These are phyloP conservation scores for Sergeia podlipaevii DNA, from an alignment of 208 protist genomes.

Conservation along the genomic window DNA sequence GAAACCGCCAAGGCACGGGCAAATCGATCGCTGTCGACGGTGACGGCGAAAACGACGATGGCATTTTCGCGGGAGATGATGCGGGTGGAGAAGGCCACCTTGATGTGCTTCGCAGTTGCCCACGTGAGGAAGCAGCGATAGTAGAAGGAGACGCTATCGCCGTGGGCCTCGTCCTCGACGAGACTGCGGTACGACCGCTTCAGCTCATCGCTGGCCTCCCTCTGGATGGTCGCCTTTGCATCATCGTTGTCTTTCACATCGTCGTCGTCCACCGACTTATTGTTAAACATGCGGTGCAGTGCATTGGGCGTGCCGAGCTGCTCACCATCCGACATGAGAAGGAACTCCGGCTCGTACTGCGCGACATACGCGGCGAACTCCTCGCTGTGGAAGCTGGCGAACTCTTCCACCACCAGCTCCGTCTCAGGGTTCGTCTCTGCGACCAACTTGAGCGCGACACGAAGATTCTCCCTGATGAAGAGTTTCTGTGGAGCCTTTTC, in stretches of 20 bases:
- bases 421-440: slow-evolving; percentile 27
- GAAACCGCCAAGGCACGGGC: slow-evolving; percentile 56
- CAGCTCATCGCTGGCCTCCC: slow-evolving; percentile 17
- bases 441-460: slow-evolving; percentile 30
- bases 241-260: slow-evolving; percentile 3
- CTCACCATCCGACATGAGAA: slow-evolving; percentile 87
- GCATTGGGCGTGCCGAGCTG: slow-evolving; percentile 55
- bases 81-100: slow-evolving; percentile 81
- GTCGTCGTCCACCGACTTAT: slow-evolving; percentile 24
- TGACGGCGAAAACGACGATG: slow-evolving; percentile 77
- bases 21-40: slow-evolving; percentile 54
- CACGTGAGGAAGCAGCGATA: slow-evolving; percentile 78
- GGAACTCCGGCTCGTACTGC: slow-evolving; percentile 79
- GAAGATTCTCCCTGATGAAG: slow-evolving; percentile 77
- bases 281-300: slow-evolving; percentile 60
- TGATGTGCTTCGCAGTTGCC: slow-evolving; percentile 57
- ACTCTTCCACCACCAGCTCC: slow-evolving; percentile 49
- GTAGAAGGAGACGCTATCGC: slow-evolving; percentile 60
- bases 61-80: slow-evolving; percentile 82
- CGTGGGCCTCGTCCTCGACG: slow-evolving; percentile 61
- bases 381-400: slow-evolving; percentile 62
- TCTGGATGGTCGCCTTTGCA: background rate
- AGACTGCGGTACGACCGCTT: slow-evolving; percentile 59
- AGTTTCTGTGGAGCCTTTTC: slow-evolving; percentile 65
- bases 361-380: slow-evolving; percentile 57